Conservation (phyloP, 352 stramenopile species). For the Phytophthora fragariaefolia region DNA sequence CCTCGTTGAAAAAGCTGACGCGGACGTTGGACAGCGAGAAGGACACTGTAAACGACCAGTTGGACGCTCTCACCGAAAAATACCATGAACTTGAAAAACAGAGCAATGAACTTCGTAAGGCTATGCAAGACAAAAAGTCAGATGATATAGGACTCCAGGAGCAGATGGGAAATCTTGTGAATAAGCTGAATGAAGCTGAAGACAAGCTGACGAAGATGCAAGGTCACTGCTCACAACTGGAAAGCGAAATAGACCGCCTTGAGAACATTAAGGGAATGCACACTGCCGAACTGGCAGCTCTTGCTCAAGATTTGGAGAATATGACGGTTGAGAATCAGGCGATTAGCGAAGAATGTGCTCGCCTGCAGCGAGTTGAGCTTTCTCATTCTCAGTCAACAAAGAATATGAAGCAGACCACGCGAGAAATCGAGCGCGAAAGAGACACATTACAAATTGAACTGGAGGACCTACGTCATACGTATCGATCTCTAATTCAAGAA, state of each 20-base stretch:
- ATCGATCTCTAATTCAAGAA: slow-evolving; percentile 75
- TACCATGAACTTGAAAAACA: slow-evolving; percentile 66
- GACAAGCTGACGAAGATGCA: slow-evolving; percentile 52
- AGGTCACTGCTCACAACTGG: slow-evolving; percentile 47
- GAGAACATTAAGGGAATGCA: slow-evolving; percentile 74
- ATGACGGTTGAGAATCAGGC: slow-evolving; percentile 90
- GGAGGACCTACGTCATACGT: slow-evolving; percentile 78
- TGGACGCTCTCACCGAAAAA: slow-evolving; percentile 79
- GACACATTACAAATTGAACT: slow-evolving; percentile 79
- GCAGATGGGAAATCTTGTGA: slow-evolving; percentile 61
- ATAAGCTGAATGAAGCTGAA: slow-evolving; percentile 66
- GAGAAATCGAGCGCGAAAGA: slow-evolving; percentile 67
- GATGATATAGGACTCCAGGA: slow-evolving; percentile 57
- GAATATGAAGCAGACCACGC: slow-evolving; percentile 61
- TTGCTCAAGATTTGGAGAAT: slow-evolving; percentile 85
- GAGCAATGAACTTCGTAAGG: slow-evolving; percentile 48
- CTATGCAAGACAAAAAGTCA: slow-evolving; percentile 40
- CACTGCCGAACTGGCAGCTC: slow-evolving; percentile 64
- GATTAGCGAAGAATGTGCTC: slow-evolving; percentile 80
- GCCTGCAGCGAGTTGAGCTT: slow-evolving; percentile 62
- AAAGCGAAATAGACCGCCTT: slow-evolving; percentile 59
- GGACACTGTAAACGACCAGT: slow-evolving; percentile 69
- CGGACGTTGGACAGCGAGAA: slow-evolving; percentile 74
- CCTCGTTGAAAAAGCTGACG: slow-evolving; percentile 72
- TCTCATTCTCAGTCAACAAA: slow-evolving; percentile 57